Percentiles rank a stretch among this genome's conserved stretches.
phyloP scores from a whole-genome alignment of 2,329 filamentous ascomycete genomes.

The Phyllosticta citrichinensis region DNA sequence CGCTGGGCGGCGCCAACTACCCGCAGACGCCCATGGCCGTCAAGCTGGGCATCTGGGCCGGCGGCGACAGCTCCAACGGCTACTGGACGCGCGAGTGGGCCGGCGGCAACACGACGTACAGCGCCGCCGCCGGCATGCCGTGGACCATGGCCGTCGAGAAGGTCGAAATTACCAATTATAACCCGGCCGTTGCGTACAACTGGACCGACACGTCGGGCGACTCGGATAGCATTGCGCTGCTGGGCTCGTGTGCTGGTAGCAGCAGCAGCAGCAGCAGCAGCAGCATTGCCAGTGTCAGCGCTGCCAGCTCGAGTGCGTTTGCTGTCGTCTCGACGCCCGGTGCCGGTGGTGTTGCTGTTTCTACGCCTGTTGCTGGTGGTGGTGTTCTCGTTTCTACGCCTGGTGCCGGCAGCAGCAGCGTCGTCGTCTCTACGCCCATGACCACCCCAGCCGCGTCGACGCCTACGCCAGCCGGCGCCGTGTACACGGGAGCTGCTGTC shows the following conservation, averaged over 20 bases:
- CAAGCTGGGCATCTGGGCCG: slow-evolving; percentile 38
- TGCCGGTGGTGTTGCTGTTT: background rate
- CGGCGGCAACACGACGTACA: slow-evolving; percentile 45
- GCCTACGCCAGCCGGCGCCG: background rate
- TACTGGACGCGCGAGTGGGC: slow-evolving; percentile 54
- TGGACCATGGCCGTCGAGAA: slow-evolving; percentile 43
- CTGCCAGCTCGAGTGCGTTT: background rate
- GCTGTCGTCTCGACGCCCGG: background rate
- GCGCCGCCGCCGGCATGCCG: slow-evolving; percentile 26
- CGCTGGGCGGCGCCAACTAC: slow-evolving; percentile 49
- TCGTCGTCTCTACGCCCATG: background rate
- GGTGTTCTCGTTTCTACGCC: background rate
- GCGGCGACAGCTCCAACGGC: slow-evolving; percentile 35
- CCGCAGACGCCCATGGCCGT: slow-evolving; percentile 67
- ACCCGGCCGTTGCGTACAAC: slow-evolving; percentile 40
- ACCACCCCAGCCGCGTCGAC: background rate
- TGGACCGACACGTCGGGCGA: slow-evolving; percentile 40
- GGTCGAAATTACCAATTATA: slow-evolving; percentile 43
- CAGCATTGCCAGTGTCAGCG: background rate
- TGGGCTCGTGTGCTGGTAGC: slow-evolving; percentile 11
- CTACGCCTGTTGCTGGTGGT: background rate
- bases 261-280: background rate
- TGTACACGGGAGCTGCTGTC: background rate
- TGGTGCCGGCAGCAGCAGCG: background rate
- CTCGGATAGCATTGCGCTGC: slow-evolving; percentile 39